Conservation (phyloP, 805 yeast species). For the Candida pseudofarinosa region DNA sequence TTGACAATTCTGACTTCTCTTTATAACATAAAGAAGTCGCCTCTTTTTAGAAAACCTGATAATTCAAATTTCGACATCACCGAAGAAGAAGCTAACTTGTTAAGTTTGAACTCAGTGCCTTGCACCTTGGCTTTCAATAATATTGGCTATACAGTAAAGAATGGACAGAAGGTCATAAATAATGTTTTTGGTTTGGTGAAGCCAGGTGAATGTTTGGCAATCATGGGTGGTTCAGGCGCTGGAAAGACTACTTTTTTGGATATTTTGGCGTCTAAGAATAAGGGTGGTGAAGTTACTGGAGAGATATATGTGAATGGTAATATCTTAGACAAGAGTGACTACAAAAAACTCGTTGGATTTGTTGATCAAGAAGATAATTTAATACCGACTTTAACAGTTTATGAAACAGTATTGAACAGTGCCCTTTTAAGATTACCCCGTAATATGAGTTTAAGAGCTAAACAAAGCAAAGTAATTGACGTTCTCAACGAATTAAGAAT, state of each 20-base stretch:
- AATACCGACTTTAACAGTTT: conserved; percentile 90
- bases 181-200: conserved; percentile 70
- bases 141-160: conserved; percentile 52
- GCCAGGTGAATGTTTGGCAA: conserved; percentile 89
- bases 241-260: conserved; percentile 94
- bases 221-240: conserved; percentile 99
- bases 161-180: conserved; percentile 52
- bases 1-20: conserved; percentile 40
- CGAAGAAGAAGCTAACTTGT: conserved; percentile 30
- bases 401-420: conserved; percentile 90
- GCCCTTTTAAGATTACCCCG: conserved; percentile 86
- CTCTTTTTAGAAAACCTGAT: conserved; percentile 44
- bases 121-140: conserved; percentile 74
- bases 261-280: conserved; percentile 83
- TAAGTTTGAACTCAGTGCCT: conserved; percentile 56
- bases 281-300: conserved; percentile 70
- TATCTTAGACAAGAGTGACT: conserved; percentile 37
- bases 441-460: conserved; percentile 66
- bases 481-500: conserved; percentile 85
- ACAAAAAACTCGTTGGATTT: conserved; percentile 75
- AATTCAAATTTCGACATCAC: conserved; percentile 30
- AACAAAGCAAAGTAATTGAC: conserved; percentile 75
- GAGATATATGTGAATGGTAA: conserved; percentile 73
- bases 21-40: conserved; percentile 54
- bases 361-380: conserved; percentile 94